phyloP scores from a whole-genome alignment of 441 rosid species.

The Eruca vesicaria region DNA sequence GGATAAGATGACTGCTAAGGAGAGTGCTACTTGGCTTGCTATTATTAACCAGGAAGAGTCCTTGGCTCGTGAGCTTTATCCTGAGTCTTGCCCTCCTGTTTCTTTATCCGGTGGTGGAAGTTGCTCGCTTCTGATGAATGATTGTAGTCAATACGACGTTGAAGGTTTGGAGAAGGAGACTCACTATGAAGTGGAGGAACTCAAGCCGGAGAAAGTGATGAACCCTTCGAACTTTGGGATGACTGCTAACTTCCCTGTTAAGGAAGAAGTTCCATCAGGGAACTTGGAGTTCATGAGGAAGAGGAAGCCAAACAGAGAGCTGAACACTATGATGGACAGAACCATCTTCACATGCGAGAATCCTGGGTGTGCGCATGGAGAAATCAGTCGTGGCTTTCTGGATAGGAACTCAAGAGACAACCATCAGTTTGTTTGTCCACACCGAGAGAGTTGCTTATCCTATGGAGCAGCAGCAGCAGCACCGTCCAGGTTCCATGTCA shows the following conservation, averaged over 20 bases:
- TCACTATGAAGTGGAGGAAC: conserved; percentile 54
- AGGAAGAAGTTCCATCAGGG: conserved; percentile 29
- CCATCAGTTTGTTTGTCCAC: conserved; percentile 73
- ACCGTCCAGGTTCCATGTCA: conserved; percentile 52
- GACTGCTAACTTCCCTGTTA: conserved; percentile 32
- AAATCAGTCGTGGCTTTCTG: conserved; percentile 54
- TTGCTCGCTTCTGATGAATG: conserved; percentile 62
- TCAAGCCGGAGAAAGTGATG: conserved; percentile 47
- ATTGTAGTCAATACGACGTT: conserved; percentile 82
- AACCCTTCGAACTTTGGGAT: conserved; percentile 40
- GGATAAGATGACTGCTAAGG: conserved; percentile 99
- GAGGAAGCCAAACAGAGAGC: conserved; percentile 59
- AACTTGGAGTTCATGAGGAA: conserved; percentile 46
- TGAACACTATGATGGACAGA: conserved; percentile 53
- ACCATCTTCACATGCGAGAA: conserved; percentile 71
- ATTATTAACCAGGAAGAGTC: conserved; percentile 91
- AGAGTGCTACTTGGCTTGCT: conserved; percentile 95
- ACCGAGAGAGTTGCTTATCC: conserved; percentile 35
- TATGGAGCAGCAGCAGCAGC: conserved; percentile 41
- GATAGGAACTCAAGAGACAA: conserved; percentile 79
- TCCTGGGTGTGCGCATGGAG: conserved; percentile 67
- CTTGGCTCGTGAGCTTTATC: conserved; percentile 75
- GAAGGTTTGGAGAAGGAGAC: conserved; percentile 72
- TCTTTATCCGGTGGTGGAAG: conserved; percentile 55
- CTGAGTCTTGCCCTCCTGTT: conserved; percentile 61